A percentile compares a stretch with the other conserved stretches of the same genome.
These are phyloP conservation scores for Penicillium robsamsonii DNA, from an alignment of 495 filamentous ascomycete species.

Conservation along the genomic window DNA sequence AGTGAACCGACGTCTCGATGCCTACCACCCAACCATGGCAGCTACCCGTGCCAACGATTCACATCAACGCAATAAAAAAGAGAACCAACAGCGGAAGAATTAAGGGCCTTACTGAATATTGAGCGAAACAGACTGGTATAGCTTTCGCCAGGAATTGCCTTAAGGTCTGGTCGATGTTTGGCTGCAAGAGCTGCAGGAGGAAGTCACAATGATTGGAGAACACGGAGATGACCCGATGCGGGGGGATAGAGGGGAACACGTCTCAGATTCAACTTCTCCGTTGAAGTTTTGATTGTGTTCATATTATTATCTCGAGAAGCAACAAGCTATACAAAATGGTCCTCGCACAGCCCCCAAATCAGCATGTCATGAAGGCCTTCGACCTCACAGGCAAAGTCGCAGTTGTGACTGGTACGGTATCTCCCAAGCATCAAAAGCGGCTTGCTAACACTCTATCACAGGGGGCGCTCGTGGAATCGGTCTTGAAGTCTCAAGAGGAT, in stretches of 20 bases:
- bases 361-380: constrained; percentile 37
- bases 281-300: neutral
- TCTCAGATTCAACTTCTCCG: neutral
- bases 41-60: neutral
- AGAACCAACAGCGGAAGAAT: neutral
- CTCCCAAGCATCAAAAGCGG: neutral
- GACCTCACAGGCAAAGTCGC: constrained; percentile 39
- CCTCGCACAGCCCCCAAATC: constrained; percentile 36
- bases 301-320: neutral
- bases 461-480: constrained; percentile 81
- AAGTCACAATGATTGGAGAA: neutral
- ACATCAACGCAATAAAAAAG: neutral
- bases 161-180: neutral
- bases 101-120: no score
- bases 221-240: constrained; percentile 12
- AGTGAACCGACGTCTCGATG: neutral
- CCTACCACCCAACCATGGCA: neutral
- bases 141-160: neutral
- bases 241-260: neutral
- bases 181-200: neutral
- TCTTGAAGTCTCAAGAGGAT: constrained; percentile 63
- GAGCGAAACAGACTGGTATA: neutral
- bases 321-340: constrained; percentile 31
- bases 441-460: constrained; percentile 1
- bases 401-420: constrained; percentile 28